Base-by-base conservation (phyloP, 2,329 filamentous ascomycete species). In the Fulvia fulva region DNA sequence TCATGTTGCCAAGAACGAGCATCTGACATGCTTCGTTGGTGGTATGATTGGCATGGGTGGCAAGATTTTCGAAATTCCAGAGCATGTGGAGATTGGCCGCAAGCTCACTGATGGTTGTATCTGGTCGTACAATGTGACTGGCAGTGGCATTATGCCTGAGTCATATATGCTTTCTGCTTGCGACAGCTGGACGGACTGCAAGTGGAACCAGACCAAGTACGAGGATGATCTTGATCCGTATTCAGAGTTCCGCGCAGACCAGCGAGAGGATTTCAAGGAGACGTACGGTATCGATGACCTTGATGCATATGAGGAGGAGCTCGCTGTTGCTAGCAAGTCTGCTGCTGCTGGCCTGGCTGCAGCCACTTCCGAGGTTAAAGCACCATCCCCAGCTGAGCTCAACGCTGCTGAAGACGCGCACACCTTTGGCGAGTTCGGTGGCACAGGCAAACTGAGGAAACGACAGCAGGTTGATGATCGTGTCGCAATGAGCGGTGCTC, bases 91-190 rank as follows among this genome's bases (percentile, higher is more conserved):
- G 6, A 70, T 81, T 12, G 82, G 77, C 9, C 67, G 74, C 8
- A 80, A 78, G 57, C 68, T 84, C 5, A 80, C 80, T 0, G 77
- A 83, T 51, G 82, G 81, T 5, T 84, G 82, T 63, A 75, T 82
- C 8, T 84, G 81, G 80, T 78, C 78, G 0, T 83, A 83, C 61
- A 74, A 80, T 25, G 73, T 68, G 4, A 79, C 76, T 54, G 73
- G 75, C 0, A 75, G 75, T 2, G 80, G 80, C 1, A 80, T 84
- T 59, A 83, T 83, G 81, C 81, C 82, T 0, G 82, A 84, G 61
- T 68, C 70, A 0, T 78, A 79, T 58, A 67, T 71, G 5, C 69
- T 75, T 1, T 67, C 79, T 2, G 74, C 70, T 1, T 84, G 81
- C 59, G 71, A 76, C 14, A 68, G 72, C 19, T 63, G 69, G 32